Evolutionary conservation across 2,329 filamentous ascomycete genomes (phyloP).

Genomic region (Claviceps purpurea): DNA sequence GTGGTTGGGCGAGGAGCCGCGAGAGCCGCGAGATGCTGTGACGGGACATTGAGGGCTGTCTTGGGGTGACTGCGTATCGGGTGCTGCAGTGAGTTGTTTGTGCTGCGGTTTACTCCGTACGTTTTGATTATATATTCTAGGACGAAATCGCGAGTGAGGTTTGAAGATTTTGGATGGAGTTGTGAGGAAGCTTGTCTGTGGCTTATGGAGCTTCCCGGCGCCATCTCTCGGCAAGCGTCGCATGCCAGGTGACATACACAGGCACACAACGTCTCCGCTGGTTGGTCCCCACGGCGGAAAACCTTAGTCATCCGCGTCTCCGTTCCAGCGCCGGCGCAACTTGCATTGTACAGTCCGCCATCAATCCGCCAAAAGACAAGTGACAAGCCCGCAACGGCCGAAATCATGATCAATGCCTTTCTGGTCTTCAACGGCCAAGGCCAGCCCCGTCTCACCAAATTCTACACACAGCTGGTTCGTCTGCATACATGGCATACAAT

Average conservation of each 20-base stretch:
- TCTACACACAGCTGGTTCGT: conserved; percentile 85
- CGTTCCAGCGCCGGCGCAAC: not conserved
- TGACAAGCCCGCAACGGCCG: not conserved
- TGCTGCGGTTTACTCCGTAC: not conserved
- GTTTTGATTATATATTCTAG: not conserved
- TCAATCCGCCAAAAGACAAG: not conserved
- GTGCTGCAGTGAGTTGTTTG: not conserved
- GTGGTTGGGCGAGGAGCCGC: conserved; percentile 21
- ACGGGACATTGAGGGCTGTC: conserved; percentile 16
- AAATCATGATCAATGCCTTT: conserved; percentile 90
- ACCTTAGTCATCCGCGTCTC: not conserved
- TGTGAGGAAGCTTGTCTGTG: not conserved
- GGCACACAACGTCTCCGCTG: not conserved
- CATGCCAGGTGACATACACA: not conserved
- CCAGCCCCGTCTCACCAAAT: conserved; percentile 91
- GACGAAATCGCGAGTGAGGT: not conserved
- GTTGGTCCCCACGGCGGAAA: too few relatives aligned
- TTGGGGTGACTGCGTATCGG: not conserved
- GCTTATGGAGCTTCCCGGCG: not conserved
- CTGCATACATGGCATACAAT: not conserved
- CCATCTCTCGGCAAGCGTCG: not conserved
- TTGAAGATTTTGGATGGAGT: not conserved
- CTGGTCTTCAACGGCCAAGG: conserved; percentile 98
- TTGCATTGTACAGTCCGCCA: not conserved
- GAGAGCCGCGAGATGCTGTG: conserved; percentile 23